A percentile compares a stretch with the other conserved stretches of the same genome.
phyloP scores from a whole-genome alignment of 106 monocot species.

The Dioscorea alata region DNA sequence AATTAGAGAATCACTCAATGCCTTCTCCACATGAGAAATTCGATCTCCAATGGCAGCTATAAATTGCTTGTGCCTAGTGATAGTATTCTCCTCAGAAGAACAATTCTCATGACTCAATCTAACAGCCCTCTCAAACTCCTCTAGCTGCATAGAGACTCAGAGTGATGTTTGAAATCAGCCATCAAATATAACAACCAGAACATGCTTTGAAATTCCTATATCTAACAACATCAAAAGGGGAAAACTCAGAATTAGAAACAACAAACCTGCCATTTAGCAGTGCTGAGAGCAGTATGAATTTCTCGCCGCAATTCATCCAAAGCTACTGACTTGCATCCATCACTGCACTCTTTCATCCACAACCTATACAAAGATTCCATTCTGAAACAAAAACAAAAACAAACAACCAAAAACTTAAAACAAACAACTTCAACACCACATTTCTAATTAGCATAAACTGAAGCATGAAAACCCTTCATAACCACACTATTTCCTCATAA shows the following conservation, averaged over 20 bases:
- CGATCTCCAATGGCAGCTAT: conserved; percentile 30
- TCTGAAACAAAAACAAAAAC: conserved; percentile 20
- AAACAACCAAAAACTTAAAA: too few species aligned
- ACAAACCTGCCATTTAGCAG: conserved; percentile 88
- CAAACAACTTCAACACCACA: too few species aligned
- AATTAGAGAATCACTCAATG: conserved; percentile 19
- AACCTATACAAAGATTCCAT: conserved; percentile 77
- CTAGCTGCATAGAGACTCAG: conserved; percentile 40
- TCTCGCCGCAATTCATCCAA: conserved; percentile 48
- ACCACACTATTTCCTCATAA: not conserved
- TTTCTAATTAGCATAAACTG: too few species aligned
- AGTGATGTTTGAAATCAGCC: not conserved
- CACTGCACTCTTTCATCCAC: conserved; percentile 40
- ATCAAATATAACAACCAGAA: too few species aligned
- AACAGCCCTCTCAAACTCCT: conserved; percentile 75
- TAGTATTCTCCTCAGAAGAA: conserved; percentile 25
- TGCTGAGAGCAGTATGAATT: conserved; percentile 65
- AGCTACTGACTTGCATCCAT: conserved; percentile 21
- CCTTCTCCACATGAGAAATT: conserved; percentile 34
- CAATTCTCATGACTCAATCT: conserved; percentile 27
- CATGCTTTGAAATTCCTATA: too few species aligned
- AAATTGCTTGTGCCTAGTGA: conserved; percentile 45
- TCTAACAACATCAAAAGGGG: too few species aligned
- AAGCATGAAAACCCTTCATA: too few species aligned
- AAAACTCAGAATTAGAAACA: too few species aligned